Conservation (phyloP, 441 rosid genomes). For the Gossypium trilobum region DNA sequence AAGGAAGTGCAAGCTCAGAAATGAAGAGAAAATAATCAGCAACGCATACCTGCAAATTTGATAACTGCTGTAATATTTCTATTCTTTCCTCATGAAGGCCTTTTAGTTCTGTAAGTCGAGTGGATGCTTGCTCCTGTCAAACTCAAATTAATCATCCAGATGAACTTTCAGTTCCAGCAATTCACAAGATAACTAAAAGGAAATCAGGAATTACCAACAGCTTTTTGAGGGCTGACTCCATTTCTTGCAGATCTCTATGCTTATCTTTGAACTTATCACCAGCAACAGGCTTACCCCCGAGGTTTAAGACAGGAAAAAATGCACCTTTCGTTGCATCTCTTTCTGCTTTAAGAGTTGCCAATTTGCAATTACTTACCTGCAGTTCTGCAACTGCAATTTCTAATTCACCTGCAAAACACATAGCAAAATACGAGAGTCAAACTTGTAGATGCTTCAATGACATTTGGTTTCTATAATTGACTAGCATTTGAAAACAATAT, state of each 20-base stretch:
- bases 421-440: conserved; percentile 19
- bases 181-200: conserved; percentile 18
- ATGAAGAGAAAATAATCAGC: conserved; percentile 6
- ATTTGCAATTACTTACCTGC: conserved; percentile 54
- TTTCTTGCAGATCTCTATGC: conserved; percentile 64
- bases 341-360: conserved; percentile 72
- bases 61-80: conserved; percentile 46
- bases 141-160: conserved; percentile 20
- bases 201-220: conserved; percentile 44
- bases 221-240: conserved; percentile 63
- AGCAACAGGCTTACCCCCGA: conserved; percentile 53
- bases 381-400: conserved; percentile 55
- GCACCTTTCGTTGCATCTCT: conserved; percentile 77
- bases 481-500: neutral
- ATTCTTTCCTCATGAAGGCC: conserved; percentile 66
- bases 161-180: conserved; percentile 16
- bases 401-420: conserved; percentile 57
- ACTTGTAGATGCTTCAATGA: conserved; percentile 11
- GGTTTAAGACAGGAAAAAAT: conserved; percentile 61
- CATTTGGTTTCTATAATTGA: conserved; percentile 6
- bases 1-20: conserved; percentile 18
- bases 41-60: conserved; percentile 52
- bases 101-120: conserved; percentile 57
- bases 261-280: conserved; percentile 59
- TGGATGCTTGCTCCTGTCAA: conserved; percentile 63